Evolutionary conservation across 2,329 filamentous ascomycete species (phyloP).

Genomic region (Trichoderma sp.): DNA sequence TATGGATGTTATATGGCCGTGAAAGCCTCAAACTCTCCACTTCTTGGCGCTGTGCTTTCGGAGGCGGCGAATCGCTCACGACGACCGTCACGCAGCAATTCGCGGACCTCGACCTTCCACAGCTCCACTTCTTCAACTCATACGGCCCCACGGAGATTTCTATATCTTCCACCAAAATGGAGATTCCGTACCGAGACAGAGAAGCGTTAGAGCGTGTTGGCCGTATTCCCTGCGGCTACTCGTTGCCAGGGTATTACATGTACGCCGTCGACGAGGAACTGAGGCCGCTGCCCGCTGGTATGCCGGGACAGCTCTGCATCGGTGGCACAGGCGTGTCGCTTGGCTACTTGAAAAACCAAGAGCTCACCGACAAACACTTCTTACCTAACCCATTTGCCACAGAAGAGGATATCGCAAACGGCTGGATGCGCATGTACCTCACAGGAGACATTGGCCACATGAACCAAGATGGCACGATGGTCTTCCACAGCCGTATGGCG

Average conservation of each 20-base stretch:
- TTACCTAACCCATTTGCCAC: slow-evolving; percentile 9
- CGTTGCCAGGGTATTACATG: slow-evolving; percentile 31
- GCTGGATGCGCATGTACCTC: slow-evolving; percentile 33
- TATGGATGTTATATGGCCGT: slow-evolving; percentile 30
- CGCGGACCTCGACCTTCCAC: background rate
- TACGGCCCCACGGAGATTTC: slow-evolving; percentile 34
- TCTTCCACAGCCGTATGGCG: slow-evolving; percentile 35
- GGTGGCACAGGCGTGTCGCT: slow-evolving; percentile 39
- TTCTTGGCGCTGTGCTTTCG: slow-evolving; percentile 25
- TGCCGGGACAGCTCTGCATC: slow-evolving; percentile 21
- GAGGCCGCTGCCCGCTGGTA: slow-evolving; percentile 21
- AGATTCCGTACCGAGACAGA: background rate
- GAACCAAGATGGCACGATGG: slow-evolving; percentile 32
- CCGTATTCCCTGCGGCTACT: background rate
- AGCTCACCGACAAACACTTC: slow-evolving; percentile 19
- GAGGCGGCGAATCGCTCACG: slow-evolving; percentile 32
- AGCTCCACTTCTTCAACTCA: slow-evolving; percentile 23
- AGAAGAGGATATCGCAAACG: background rate
- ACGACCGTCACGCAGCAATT: slow-evolving; percentile 19
- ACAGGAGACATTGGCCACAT: slow-evolving; percentile 33
- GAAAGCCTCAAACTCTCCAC: slow-evolving; percentile 16
- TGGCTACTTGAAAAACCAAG: slow-evolving; percentile 38
- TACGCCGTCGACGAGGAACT: slow-evolving; percentile 40
- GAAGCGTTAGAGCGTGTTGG: background rate
- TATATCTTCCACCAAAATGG: slow-evolving; percentile 9